These are phyloP conservation scores for Phytopythium oedochilum DNA, from an alignment of 352 stramenopile genomes.

Conservation along the genomic window DNA sequence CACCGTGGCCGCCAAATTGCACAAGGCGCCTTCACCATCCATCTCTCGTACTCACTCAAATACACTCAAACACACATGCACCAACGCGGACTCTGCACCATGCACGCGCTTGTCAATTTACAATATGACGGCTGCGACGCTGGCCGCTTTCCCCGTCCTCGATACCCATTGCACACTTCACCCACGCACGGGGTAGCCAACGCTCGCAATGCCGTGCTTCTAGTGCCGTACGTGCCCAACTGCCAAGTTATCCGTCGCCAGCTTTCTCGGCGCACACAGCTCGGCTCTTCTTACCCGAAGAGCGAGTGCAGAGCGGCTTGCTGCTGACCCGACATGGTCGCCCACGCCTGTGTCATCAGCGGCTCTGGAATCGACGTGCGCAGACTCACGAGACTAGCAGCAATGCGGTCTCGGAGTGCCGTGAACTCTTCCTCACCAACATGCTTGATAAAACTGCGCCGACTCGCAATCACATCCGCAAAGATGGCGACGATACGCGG, in stretches of 20 bases:
- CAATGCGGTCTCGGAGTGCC: conserved; percentile 34
- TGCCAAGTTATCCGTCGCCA: not conserved
- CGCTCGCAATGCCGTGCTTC: not conserved
- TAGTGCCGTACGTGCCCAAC: too few relatives aligned
- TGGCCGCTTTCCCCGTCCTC: not conserved
- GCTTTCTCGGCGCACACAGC: not conserved
- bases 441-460: conserved; percentile 28
- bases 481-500: conserved; percentile 56
- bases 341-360: conserved; percentile 59
- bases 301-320: conserved; percentile 62
- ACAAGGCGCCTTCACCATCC: too few relatives aligned
- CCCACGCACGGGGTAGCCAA: not conserved
- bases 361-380: conserved; percentile 44
- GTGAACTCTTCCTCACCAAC: conserved; percentile 42
- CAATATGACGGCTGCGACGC: not conserved
- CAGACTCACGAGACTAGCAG: conserved; percentile 39
- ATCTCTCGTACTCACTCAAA: too few relatives aligned
- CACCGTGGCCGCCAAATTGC: too few relatives aligned
- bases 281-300: conserved; percentile 24
- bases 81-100: not conserved
- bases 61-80: not conserved
- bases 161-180: not conserved
- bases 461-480: conserved; percentile 35
- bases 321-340: conserved; percentile 36
- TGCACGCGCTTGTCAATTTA: conserved; percentile 1